Conservation (phyloP, 2,329 filamentous ascomycete genomes). For the Aspergillus nomiae region DNA sequence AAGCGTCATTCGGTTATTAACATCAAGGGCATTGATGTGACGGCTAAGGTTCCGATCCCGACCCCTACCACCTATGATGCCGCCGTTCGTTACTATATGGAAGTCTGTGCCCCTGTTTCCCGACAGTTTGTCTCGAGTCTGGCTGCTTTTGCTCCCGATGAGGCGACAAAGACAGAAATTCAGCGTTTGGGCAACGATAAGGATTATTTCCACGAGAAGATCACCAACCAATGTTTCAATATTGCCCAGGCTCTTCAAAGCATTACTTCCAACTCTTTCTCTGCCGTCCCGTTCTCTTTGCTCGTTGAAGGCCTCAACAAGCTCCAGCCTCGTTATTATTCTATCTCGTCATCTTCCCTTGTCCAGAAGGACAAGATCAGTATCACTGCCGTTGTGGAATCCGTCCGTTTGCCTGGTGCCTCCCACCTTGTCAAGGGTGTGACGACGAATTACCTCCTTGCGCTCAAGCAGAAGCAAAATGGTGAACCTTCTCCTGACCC, state of each 20-base stretch:
- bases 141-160: conserved; percentile 84
- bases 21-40: conserved; percentile 89
- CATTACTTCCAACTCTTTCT: conserved; percentile 75
- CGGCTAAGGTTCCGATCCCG: conserved; percentile 96
- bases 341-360: conserved; percentile 93
- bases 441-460: conserved; percentile 93
- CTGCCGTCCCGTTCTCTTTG: conserved; percentile 85
- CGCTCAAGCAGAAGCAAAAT: conserved; percentile 95
- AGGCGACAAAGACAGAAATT: conserved; percentile 83
- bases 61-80: conserved; percentile 96
- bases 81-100: conserved; percentile 91
- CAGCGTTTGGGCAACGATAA: conserved; percentile 87
- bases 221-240: conserved; percentile 80
- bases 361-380: conserved; percentile 95
- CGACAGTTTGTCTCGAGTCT: conserved; percentile 90
- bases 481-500: conserved; percentile 78
- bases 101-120: conserved; percentile 92
- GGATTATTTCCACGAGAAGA: conserved; percentile 89
- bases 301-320: conserved; percentile 93
- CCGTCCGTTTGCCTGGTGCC: conserved; percentile 73
- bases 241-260: conserved; percentile 80
- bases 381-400: conserved; percentile 93
- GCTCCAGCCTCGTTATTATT: conserved; percentile 97
- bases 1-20: conserved; percentile 82
- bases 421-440: conserved; percentile 85